These are phyloP conservation scores for Candida cerambycidarum DNA, from an alignment of 805 yeast species.

Conservation along the genomic window DNA sequence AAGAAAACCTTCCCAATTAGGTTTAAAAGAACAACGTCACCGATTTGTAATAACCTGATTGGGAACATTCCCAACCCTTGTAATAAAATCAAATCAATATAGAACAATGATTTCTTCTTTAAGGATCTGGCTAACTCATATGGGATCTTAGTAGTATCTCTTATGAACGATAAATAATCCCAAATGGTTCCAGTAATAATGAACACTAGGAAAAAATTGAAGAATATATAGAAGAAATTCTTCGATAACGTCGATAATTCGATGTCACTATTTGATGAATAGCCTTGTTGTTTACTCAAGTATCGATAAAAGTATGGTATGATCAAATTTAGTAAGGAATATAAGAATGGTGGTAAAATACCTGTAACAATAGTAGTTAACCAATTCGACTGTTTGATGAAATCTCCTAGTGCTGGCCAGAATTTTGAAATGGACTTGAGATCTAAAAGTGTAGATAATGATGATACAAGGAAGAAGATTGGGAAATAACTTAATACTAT, in stretches of 20 bases:
- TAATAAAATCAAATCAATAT: constrained; percentile 60
- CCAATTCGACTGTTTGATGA: constrained; percentile 50
- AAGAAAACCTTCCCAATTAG: constrained; percentile 37
- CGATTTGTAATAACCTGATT: constrained; percentile 52
- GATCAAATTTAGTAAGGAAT: constrained; percentile 51
- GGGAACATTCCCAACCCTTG: constrained; percentile 72
- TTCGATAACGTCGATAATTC: constrained; percentile 57
- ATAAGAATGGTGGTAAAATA: constrained; percentile 59
- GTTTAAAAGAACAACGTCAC: constrained; percentile 51
- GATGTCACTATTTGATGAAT: constrained; percentile 56
- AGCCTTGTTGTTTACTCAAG: constrained; percentile 52
- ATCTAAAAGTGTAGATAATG: constrained; percentile 56
- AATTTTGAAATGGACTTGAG: constrained; percentile 53
- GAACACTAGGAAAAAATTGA: constrained; percentile 60
- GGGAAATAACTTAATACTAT: constrained; percentile 51
- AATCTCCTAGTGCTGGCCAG: constrained; percentile 60
- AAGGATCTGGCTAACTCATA: constrained; percentile 54
- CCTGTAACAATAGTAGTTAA: constrained; percentile 59
- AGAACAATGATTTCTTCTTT: constrained; percentile 52
- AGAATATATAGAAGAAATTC: constrained; percentile 59
- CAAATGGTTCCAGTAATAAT: constrained; percentile 62
- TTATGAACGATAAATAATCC: constrained; percentile 55
- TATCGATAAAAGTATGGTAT: constrained; percentile 57
- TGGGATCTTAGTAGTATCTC: constrained; percentile 61
- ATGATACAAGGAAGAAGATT: constrained; percentile 54